Conservation (phyloP, 1,139 yeast genomes). For the Hemisphaericaspora xylanilytica region DNA sequence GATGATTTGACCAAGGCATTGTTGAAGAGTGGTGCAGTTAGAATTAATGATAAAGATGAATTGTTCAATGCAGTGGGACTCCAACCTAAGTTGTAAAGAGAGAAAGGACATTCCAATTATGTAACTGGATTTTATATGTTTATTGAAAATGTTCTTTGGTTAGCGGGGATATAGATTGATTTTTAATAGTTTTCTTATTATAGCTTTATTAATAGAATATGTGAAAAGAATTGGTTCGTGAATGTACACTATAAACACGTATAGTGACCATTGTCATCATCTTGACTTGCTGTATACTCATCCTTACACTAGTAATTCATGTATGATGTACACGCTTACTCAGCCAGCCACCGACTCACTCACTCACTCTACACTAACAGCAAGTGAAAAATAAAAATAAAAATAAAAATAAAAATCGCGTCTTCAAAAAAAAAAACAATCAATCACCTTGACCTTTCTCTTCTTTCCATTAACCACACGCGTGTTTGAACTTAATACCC, state of each 20-base stretch:
- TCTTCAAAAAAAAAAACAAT: background rate
- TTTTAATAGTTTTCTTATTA: no score
- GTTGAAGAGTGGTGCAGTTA: conserved; percentile 60
- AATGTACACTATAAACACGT: no score
- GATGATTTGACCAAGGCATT: conserved; percentile 73
- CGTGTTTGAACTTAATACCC: no score
- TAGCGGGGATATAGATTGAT: background rate
- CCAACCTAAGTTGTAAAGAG: conserved; percentile 35
- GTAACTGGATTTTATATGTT: background rate
- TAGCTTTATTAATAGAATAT: background rate
- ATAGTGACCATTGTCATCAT: no score
- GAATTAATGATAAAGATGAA: conserved; percentile 42
- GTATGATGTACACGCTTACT: no score
- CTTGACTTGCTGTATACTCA: no score
- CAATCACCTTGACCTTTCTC: background rate
- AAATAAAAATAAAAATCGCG: background rate
- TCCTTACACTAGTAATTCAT: no score
- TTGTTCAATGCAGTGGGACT: conserved; percentile 43
- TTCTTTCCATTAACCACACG: no score
- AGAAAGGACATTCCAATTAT: background rate
- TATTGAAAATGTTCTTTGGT: background rate
- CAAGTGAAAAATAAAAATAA: no score
- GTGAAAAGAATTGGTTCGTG: no score
- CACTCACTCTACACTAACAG: no score
- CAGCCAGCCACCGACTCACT: no score